Base-by-base conservation (phyloP, 768 basidiomycete genomes). In the Trichaptum fuscoviolaceum region DNA sequence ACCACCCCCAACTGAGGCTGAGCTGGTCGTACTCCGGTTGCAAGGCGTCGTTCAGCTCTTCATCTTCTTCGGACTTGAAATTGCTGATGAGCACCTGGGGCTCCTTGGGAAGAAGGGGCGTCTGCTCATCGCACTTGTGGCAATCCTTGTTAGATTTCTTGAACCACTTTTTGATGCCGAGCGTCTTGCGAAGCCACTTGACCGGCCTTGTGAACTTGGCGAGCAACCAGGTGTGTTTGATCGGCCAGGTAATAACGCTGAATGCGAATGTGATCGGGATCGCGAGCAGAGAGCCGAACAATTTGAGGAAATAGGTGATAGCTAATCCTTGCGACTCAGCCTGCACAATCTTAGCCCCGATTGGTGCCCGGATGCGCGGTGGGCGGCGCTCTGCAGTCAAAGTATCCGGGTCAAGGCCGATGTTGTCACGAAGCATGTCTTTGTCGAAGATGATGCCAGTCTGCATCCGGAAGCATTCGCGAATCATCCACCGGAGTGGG, bases 401-500 rank as follows among this genome's bases (percentile, higher is more conserved):
- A 12, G 57, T 59, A 10, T 23, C 63, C 0, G 80, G 80, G 64
- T 87, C 83, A 63, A 88, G 70, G 0, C 87, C 82, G 10, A 83
- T 73, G 10, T 52, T 52, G 4, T 72, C 66, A 20, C 73, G 74
- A 57, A 88, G 77, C 23, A 75, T 77, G 25, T 79, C 78, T 1
- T 78, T 69, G 23, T 82, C 75, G 77, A 90, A 90, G 70, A 87
- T 77, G 68, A 90, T 87, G 0, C 88, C 88, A 1, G 80, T 80
- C 2, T 85, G 71, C 7, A 81, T 72, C 63, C 78, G 78, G 80
- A 90, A 87, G 68, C 83, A 84, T 71, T 91, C 83, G 52, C 89
- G 84, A 66, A 91, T 78, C 88, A 91, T 90, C 89, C 90, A 88
- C 6, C 74, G 79, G 3, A 88, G 77, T 0, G 85, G 74, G 35